phyloP scores from a whole-genome alignment of 1,139 yeast species.

The Blastobotrys raffinosifermentans region DNA sequence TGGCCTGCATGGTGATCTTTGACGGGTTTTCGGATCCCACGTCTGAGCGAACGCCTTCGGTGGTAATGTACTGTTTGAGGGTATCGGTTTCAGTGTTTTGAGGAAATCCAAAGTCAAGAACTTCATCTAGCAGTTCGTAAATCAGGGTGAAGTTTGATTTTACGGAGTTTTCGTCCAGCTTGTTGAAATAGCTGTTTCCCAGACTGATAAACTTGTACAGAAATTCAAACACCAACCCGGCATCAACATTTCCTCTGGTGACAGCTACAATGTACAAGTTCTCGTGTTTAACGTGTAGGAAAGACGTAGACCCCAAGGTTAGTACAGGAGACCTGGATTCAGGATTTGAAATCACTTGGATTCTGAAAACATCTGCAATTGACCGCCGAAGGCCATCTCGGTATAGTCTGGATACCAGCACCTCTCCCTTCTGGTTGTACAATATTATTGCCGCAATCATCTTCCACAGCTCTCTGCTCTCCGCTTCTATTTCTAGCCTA shows the following conservation, averaged over 20 bases:
- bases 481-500: too few relatives aligned
- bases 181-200: slow-evolving; percentile 35
- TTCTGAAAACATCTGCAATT: slow-evolving; percentile 83
- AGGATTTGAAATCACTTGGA: slow-evolving; percentile 71
- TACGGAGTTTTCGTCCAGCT: slow-evolving; percentile 42
- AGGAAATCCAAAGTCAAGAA: slow-evolving; percentile 79
- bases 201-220: slow-evolving; percentile 53
- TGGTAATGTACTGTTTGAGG: slow-evolving; percentile 37
- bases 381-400: slow-evolving; percentile 64
- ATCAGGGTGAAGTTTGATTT: slow-evolving; percentile 60
- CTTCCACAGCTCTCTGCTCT: too few relatives aligned
- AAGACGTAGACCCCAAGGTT: slow-evolving; percentile 89
- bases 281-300: slow-evolving; percentile 68
- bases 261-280: slow-evolving; percentile 80
- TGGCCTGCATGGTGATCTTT: slow-evolving; percentile 37
- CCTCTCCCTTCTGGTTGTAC: slow-evolving; percentile 76
- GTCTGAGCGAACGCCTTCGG: slow-evolving; percentile 27
- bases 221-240: slow-evolving; percentile 73
- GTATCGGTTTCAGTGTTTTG: slow-evolving; percentile 56
- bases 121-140: slow-evolving; percentile 73
- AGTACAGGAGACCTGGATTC: slow-evolving; percentile 55
- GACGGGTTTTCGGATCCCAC: slow-evolving; percentile 21
- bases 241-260: slow-evolving; percentile 82
- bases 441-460: slow-evolving; percentile 81
- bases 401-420: slow-evolving; percentile 70